A percentile compares a stretch with the other conserved stretches of the same genome.
Conservation (phyloP, 345 rosid species). For the Microthlaspi erraticum region DNA sequence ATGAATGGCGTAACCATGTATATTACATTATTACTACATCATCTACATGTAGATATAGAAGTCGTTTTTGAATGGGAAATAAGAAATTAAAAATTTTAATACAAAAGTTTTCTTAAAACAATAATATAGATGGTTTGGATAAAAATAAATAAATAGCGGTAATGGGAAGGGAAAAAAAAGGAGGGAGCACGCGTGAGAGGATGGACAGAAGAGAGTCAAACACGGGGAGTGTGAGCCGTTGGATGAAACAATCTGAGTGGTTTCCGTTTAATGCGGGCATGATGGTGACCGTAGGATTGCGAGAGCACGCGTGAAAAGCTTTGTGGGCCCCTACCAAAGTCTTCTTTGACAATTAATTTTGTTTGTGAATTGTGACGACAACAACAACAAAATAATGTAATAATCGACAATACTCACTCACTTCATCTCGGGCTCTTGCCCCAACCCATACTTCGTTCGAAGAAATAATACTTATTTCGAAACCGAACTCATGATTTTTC, state of each 20-base stretch:
- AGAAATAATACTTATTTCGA: conserved; percentile 27
- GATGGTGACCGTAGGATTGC: conserved; percentile 46
- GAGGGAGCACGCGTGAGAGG: conserved; percentile 49
- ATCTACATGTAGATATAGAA: conserved; percentile 4
- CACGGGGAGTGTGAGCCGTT: conserved; percentile 47
- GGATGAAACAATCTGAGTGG: conserved; percentile 42
- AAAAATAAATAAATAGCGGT: conserved; percentile 21
- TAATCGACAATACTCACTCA: conserved; percentile 19
- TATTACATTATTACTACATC: too few species aligned
- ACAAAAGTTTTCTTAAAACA: not conserved
- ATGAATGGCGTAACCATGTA: not conserved
- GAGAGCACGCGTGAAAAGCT: conserved; percentile 48
- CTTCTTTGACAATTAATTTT: conserved; percentile 19
- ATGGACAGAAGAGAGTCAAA: conserved; percentile 53
- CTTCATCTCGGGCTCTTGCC: conserved; percentile 33
- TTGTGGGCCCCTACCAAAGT: conserved; percentile 15
- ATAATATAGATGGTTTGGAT: not conserved
- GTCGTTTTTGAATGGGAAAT: not conserved
- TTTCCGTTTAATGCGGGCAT: conserved; percentile 42
- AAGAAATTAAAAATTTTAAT: too few species aligned
- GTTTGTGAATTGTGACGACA: not conserved
- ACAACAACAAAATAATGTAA: conserved; percentile 1
- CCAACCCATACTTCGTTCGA: conserved; percentile 36
- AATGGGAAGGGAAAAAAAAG: not conserved
- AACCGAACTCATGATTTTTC: conserved; percentile 36